phyloP scores from a whole-genome alignment of 2,329 filamentous ascomycete genomes.

The Fusarium albosuccineum region DNA sequence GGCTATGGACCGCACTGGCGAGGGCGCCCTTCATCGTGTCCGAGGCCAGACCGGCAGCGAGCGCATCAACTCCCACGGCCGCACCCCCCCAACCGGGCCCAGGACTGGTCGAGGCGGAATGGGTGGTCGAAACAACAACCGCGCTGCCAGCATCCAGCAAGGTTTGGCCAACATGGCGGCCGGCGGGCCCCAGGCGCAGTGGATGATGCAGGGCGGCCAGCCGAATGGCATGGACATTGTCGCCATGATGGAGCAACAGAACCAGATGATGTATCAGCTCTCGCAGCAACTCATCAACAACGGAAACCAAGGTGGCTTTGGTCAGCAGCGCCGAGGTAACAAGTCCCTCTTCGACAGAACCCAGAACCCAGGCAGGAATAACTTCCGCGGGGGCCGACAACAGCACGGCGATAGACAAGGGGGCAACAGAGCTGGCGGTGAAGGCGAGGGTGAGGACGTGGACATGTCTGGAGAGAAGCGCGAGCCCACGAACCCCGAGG shows the following conservation, averaged over 20 bases:
- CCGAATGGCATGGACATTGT: slow-evolving; percentile 69
- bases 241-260: slow-evolving; percentile 90
- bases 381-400: slow-evolving; percentile 64
- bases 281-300: slow-evolving; percentile 71
- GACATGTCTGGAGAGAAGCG: slow-evolving; percentile 70
- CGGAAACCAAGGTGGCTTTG: slow-evolving; percentile 58
- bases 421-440: slow-evolving; percentile 52
- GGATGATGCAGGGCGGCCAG: slow-evolving; percentile 62
- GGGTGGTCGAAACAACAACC: slow-evolving; percentile 64
- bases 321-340: slow-evolving; percentile 56
- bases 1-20: slow-evolving; percentile 81
- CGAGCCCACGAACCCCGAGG: slow-evolving; percentile 69
- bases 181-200: slow-evolving; percentile 53
- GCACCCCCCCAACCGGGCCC: slow-evolving; percentile 79
- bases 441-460: slow-evolving; percentile 69
- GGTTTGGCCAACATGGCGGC: slow-evolving; percentile 62
- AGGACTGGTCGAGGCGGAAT: slow-evolving; percentile 66
- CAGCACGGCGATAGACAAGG: slow-evolving; percentile 57
- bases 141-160: slow-evolving; percentile 63
- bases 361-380: slow-evolving; percentile 65
- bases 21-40: slow-evolving; percentile 84
- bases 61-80: slow-evolving; percentile 82
- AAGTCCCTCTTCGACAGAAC: slow-evolving; percentile 82
- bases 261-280: slow-evolving; percentile 85
- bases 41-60: slow-evolving; percentile 79